Percentiles rank a stretch among this genome's conserved stretches.
Conservation (phyloP, 345 rosid species). For the Salix udensis region DNA sequence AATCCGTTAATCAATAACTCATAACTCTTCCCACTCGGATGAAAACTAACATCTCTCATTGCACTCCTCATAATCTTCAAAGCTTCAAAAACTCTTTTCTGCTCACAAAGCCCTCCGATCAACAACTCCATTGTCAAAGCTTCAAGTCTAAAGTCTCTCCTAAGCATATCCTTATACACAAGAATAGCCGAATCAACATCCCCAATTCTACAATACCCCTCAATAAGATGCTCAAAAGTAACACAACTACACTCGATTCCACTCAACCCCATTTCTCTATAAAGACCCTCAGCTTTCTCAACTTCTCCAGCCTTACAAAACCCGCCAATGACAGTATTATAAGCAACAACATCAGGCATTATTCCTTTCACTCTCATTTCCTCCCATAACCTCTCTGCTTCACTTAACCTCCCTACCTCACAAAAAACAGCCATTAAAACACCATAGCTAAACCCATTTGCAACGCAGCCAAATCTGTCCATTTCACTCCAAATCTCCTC, state of each 20-base stretch:
- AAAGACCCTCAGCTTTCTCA: conserved; percentile 51
- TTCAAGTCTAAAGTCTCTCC: conserved; percentile 44
- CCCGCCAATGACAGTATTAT: conserved; percentile 68
- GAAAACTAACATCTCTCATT: conserved; percentile 31
- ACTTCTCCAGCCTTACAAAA: conserved; percentile 49
- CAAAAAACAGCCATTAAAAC: conserved; percentile 49
- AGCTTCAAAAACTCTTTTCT: conserved; percentile 48
- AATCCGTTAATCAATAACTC: conserved; percentile 52
- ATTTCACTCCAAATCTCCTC: conserved; percentile 65
- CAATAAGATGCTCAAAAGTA: conserved; percentile 59
- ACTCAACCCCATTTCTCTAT: conserved; percentile 52
- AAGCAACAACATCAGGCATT: conserved; percentile 48
- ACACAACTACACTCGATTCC: conserved; percentile 42
- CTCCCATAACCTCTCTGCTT: conserved; percentile 61
- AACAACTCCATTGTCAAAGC: conserved; percentile 45
- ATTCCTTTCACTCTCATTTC: conserved; percentile 57
- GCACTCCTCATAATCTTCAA: conserved; percentile 42
- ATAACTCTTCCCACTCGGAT: conserved; percentile 52
- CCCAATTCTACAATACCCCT: conserved; percentile 53
- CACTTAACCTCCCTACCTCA: conserved; percentile 50
- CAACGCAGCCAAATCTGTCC: conserved; percentile 39
- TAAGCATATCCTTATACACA: conserved; percentile 58
- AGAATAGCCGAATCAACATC: conserved; percentile 51
- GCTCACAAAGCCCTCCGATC: conserved; percentile 44
- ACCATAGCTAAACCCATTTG: conserved; percentile 49